Conservation (phyloP, 2,329 filamentous ascomycete species). For the Onygenales sp. region DNA sequence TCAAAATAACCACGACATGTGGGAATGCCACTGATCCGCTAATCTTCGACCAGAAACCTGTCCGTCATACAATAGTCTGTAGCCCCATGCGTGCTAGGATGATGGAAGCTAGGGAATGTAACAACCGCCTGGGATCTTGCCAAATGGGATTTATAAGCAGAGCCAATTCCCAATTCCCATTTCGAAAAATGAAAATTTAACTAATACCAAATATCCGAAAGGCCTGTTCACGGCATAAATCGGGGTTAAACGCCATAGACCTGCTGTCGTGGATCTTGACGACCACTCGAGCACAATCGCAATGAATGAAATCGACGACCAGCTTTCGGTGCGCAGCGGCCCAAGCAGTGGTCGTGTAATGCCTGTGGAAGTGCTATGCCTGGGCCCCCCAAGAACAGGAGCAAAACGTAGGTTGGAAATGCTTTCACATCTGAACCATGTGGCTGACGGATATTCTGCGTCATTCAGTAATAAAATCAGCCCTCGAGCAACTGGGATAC, state of each 20-base stretch:
- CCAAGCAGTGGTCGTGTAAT: slow-evolving; percentile 1
- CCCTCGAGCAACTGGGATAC: slow-evolving; percentile 58
- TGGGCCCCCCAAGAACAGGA: slow-evolving; percentile 7
- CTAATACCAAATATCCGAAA: not conserved
- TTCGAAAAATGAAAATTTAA: too few species aligned
- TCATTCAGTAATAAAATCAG: slow-evolving; percentile 51
- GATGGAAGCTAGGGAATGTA: too few species aligned
- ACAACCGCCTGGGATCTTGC: too few species aligned
- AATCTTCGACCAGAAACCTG: too few species aligned
- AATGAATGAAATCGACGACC: not conserved
- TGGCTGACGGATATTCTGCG: not conserved
- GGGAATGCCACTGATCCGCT: too few species aligned
- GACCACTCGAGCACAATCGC: not conserved
- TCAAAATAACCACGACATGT: not conserved
- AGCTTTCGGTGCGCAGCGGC: not conserved
- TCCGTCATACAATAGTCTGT: too few species aligned
- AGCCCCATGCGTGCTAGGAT: too few species aligned
- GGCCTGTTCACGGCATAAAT: not conserved
- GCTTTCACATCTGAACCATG: not conserved
- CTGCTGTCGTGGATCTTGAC: not conserved
- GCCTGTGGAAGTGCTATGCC: slow-evolving; percentile 8
- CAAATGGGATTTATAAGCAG: too few species aligned
- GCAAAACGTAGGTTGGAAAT: slow-evolving; percentile 3
- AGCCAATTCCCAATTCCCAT: too few species aligned
- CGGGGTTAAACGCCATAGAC: not conserved